Percentiles rank a stretch among this genome's conserved stretches.
Conservation (phyloP, 2,329 filamentous ascomycete genomes). For the Pyrenophora tritici-repentis region DNA sequence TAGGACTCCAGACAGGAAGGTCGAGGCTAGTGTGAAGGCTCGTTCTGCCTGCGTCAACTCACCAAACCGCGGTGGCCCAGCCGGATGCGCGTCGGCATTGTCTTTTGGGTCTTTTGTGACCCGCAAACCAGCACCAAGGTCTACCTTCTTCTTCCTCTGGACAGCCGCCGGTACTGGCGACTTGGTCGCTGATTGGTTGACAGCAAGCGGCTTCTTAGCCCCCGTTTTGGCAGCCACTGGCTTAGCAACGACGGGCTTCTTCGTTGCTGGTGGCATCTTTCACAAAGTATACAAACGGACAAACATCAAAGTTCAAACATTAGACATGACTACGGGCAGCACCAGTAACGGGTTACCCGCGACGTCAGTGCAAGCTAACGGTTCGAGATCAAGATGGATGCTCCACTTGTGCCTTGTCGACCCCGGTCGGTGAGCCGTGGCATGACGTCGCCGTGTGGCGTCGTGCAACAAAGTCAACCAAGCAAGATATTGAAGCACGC, state of each 20-base stretch:
- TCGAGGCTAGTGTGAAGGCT: conserved; percentile 56
- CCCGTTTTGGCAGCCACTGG: conserved; percentile 3
- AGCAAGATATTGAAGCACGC: conserved; percentile 29
- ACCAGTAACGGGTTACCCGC: conserved; percentile 16
- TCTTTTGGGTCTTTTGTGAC: conserved; percentile 51
- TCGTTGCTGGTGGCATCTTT: conserved; percentile 31
- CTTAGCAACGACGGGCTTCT: conserved; percentile 21
- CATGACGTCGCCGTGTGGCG: conserved; percentile 45
- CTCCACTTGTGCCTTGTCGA: conserved; percentile 28
- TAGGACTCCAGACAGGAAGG: conserved; percentile 56
- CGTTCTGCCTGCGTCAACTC: conserved; percentile 55
- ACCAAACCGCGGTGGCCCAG: conserved; percentile 53
- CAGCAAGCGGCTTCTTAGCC: conserved; percentile 1
- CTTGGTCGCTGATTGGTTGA: conserved; percentile 21
- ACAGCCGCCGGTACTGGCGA: conserved; percentile 25
- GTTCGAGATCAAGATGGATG: conserved; percentile 31
- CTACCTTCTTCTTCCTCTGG: conserved; percentile 41
- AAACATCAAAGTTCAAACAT: conserved; percentile 12
- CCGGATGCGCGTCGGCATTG: conserved; percentile 49
- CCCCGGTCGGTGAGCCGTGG: conserved; percentile 27
- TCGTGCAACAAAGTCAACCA: conserved; percentile 23
- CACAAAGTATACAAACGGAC: neutral
- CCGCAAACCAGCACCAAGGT: conserved; percentile 51
- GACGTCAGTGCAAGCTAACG: conserved; percentile 26
- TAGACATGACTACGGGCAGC: conserved; percentile 5